Evolutionary conservation across 306 rosid species (phyloP).

Genomic region (Prinsepia uniflora): DNA sequence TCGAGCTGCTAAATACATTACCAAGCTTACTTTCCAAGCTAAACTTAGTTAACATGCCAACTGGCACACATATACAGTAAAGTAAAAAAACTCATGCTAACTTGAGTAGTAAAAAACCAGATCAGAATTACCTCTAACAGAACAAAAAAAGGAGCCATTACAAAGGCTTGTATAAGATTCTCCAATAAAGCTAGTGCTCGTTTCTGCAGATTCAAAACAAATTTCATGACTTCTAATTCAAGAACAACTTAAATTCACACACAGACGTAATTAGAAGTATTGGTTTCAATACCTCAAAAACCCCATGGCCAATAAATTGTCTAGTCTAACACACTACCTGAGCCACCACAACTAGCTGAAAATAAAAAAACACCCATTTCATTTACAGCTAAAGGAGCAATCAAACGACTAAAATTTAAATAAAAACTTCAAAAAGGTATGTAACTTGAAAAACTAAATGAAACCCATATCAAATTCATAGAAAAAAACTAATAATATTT

Average conservation of each 20-base stretch:
- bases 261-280: neutral
- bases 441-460: neutral
- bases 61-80: no score
- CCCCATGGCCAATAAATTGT: constrained; percentile 81
- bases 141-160: constrained; percentile 93
- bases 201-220: constrained; percentile 38
- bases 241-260: constrained; percentile 1
- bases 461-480: neutral
- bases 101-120: neutral
- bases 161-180: constrained; percentile 67
- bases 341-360: constrained; percentile 65
- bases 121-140: constrained; percentile 62
- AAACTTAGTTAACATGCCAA: no score
- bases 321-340: constrained; percentile 74
- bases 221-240: neutral
- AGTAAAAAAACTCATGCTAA: neutral
- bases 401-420: neutral
- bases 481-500: neutral
- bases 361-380: neutral
- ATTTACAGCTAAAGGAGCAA: neutral
- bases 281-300: constrained; percentile 52
- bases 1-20: no score
- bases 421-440: neutral
- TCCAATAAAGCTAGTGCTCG: constrained; percentile 82
- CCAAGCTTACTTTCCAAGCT: no score